Conservation (phyloP, 768 basidiomycete species). For the Mycena amicta region DNA sequence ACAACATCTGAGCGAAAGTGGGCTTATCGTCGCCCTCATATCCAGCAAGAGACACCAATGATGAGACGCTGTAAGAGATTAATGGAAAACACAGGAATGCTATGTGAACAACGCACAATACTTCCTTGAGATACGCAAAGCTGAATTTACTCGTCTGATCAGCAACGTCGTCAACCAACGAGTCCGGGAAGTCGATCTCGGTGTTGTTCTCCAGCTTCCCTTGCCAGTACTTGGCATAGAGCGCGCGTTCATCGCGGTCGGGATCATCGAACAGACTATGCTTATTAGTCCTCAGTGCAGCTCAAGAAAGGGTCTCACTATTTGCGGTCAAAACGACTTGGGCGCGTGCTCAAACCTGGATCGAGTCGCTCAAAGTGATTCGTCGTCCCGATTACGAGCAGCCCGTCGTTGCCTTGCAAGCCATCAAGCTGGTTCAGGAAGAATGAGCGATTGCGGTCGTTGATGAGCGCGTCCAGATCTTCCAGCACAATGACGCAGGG, state of each 20-base stretch:
- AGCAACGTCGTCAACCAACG: slow-evolving; percentile 62
- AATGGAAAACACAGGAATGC: not conserved
- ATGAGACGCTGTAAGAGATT: slow-evolving; percentile 56
- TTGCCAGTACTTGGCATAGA: slow-evolving; percentile 83
- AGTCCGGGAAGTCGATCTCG: slow-evolving; percentile 66
- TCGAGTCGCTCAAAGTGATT: slow-evolving; percentile 85
- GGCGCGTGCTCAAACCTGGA: slow-evolving; percentile 72
- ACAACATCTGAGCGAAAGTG: slow-evolving; percentile 53
- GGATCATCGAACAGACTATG: slow-evolving; percentile 74
- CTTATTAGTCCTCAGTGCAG: not conserved
- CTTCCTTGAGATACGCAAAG: slow-evolving; percentile 89
- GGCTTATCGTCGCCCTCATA: slow-evolving; percentile 51
- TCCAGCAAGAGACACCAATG: slow-evolving; percentile 66
- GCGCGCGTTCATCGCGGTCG: slow-evolving; percentile 57
- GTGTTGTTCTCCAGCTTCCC: slow-evolving; percentile 67
- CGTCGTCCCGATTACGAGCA: slow-evolving; percentile 78
- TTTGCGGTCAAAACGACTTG: slow-evolving; percentile 86
- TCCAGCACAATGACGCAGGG: slow-evolving; percentile 68
- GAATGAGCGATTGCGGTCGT: slow-evolving; percentile 76
- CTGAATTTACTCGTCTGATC: slow-evolving; percentile 67
- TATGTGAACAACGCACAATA: slow-evolving; percentile 62
- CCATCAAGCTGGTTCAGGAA: slow-evolving; percentile 90
- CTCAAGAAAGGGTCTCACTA: slow-evolving; percentile 52
- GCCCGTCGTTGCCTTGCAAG: slow-evolving; percentile 74
- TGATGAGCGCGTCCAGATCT: slow-evolving; percentile 77